These are phyloP conservation scores for Alternaria ventricosa DNA, from an alignment of 2,329 filamentous ascomycete genomes.

Conservation along the genomic window DNA sequence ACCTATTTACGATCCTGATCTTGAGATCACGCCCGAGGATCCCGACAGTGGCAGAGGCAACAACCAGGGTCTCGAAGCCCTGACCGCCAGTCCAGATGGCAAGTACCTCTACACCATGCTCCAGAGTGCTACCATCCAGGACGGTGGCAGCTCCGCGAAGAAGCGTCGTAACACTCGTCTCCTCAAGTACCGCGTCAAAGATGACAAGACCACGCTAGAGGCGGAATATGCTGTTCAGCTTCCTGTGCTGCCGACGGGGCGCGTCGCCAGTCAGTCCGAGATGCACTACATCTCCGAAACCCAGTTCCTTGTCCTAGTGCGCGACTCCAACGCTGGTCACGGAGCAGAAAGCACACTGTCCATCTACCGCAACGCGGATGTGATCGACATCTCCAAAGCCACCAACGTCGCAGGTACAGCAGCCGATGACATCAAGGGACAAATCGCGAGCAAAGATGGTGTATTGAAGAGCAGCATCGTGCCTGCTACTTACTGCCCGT, in stretches of 20 bases:
- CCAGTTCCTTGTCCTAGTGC: constrained; percentile 71
- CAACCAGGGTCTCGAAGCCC: constrained; percentile 77
- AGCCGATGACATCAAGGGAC: constrained; percentile 48
- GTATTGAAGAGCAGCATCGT: constrained; percentile 61
- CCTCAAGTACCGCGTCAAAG: constrained; percentile 67
- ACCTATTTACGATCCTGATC: constrained; percentile 63
- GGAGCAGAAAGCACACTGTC: constrained; percentile 61
- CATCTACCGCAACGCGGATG: constrained; percentile 71
- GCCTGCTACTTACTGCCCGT: constrained; percentile 68
- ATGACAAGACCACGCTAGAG: constrained; percentile 55
- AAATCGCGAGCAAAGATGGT: constrained; percentile 59
- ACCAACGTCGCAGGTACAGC: constrained; percentile 64
- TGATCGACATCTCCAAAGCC: constrained; percentile 68
- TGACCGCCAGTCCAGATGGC: constrained; percentile 68
- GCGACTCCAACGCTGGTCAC: constrained; percentile 67
- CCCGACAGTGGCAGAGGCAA: constrained; percentile 70
- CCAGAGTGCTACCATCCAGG: constrained; percentile 64
- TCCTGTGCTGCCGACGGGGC: constrained; percentile 62
- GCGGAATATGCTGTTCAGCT: constrained; percentile 72
- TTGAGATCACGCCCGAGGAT: constrained; percentile 60
- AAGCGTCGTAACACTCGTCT: constrained; percentile 66
- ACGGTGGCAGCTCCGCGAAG: constrained; percentile 62
- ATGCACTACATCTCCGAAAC: constrained; percentile 68
- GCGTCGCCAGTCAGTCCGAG: constrained; percentile 71
- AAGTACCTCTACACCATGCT: constrained; percentile 69